Conservation (phyloP, 805 yeast species). For the Komagataella populi region DNA sequence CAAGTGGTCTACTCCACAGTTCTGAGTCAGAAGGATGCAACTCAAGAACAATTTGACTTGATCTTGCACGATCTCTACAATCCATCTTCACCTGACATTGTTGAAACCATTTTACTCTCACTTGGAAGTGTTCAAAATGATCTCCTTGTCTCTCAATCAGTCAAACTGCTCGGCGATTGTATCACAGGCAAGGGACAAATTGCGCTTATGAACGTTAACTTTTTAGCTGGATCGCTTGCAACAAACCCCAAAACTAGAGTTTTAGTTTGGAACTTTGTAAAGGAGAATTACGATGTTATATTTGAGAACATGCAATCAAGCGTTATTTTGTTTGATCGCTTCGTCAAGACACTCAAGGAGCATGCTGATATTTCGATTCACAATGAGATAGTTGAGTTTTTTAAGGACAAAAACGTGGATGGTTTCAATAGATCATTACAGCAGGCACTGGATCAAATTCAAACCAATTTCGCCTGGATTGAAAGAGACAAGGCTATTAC, state of each 20-base stretch:
- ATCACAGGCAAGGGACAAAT: slow-evolving; percentile 21
- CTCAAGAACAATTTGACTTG: slow-evolving; percentile 20
- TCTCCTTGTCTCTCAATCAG: slow-evolving; percentile 20
- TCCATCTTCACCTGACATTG: slow-evolving; percentile 42
- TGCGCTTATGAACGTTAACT: slow-evolving; percentile 47
- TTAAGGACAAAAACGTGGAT: slow-evolving; percentile 28
- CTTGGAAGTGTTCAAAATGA: slow-evolving; percentile 28
- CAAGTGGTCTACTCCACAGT: slow-evolving; percentile 29
- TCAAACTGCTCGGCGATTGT: slow-evolving; percentile 20
- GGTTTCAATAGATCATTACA: slow-evolving; percentile 46
- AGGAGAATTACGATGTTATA: slow-evolving; percentile 30
- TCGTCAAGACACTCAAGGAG: slow-evolving; percentile 19
- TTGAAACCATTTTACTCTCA: slow-evolving; percentile 44
- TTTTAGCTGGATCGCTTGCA: slow-evolving; percentile 32
- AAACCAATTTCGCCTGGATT: slow-evolving; percentile 36
- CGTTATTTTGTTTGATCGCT: slow-evolving; percentile 16
- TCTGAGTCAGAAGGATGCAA: slow-evolving; percentile 20
- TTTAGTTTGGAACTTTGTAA: slow-evolving; percentile 35
- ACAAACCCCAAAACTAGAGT: slow-evolving; percentile 28
- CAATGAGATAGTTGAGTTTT: slow-evolving; percentile 27
- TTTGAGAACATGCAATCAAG: slow-evolving; percentile 23
- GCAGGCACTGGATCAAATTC: slow-evolving; percentile 43
- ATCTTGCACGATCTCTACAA: slow-evolving; percentile 31
- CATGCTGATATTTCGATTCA: slow-evolving; percentile 21
- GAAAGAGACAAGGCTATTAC: slow-evolving; percentile 20